phyloP scores from a whole-genome alignment of 2,329 filamentous ascomycete genomes.

The Bipolaris gigantea region DNA sequence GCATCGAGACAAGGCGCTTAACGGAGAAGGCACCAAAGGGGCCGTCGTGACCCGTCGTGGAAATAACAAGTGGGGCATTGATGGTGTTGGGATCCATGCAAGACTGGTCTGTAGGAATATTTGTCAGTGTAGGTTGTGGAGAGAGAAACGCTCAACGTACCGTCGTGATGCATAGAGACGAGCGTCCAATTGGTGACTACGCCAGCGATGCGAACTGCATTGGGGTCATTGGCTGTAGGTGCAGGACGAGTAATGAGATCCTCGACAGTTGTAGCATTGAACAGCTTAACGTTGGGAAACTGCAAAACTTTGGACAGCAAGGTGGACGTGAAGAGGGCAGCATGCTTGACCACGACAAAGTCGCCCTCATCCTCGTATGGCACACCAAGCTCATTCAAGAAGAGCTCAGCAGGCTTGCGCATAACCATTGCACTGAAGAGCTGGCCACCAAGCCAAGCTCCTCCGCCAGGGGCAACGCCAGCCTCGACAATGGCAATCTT shows the following conservation, averaged over 20 bases:
- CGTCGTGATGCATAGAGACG: conserved; percentile 64
- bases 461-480: conserved; percentile 78
- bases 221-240: conserved; percentile 45
- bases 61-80: conserved; percentile 86
- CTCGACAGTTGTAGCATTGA: conserved; percentile 92
- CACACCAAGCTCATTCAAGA: conserved; percentile 78
- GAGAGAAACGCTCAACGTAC: conserved; percentile 8
- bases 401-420: conserved; percentile 86
- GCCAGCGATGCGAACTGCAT: conserved; percentile 72
- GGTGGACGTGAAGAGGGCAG: conserved; percentile 87
- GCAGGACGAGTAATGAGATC: conserved; percentile 81
- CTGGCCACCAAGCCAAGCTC: conserved; percentile 91
- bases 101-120: conserved; percentile 69
- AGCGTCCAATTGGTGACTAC: conserved; percentile 97
- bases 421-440: conserved; percentile 95
- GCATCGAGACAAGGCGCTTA: conserved; percentile 89
- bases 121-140: conserved; percentile 12
- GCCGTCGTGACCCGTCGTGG: conserved; percentile 87
- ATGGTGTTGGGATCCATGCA: conserved; percentile 99
- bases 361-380: conserved; percentile 85
- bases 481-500: conserved; percentile 92
- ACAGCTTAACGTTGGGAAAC: conserved; percentile 92
- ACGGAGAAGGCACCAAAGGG: conserved; percentile 90
- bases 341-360: conserved; percentile 92
- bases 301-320: conserved; percentile 79